Evolutionary conservation across 768 basidiomycete species (phyloP).

Genomic region (Neoboletus subvelutipes): DNA sequence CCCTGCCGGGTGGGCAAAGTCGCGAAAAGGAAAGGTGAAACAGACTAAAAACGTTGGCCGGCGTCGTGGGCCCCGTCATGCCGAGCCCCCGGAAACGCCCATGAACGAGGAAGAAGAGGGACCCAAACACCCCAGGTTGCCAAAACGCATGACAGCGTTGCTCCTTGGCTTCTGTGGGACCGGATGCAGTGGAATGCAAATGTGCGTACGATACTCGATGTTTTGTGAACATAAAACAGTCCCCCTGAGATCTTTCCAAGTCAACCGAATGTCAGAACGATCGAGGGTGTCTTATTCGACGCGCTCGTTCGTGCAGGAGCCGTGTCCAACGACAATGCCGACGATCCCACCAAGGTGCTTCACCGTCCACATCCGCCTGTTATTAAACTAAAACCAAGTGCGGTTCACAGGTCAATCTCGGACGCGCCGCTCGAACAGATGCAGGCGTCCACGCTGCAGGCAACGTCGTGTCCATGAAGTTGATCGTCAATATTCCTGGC

Average conservation of each 20-base stretch:
- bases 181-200: constrained; percentile 94
- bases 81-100: constrained; percentile 29
- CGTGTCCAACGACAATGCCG: constrained; percentile 92
- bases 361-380: neutral
- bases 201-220: constrained; percentile 52
- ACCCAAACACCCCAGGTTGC: constrained; percentile 55
- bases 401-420: constrained; percentile 66
- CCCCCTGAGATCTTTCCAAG: constrained; percentile 34
- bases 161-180: constrained; percentile 91
- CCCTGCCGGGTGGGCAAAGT: constrained; percentile 34
- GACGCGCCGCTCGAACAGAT: constrained; percentile 92
- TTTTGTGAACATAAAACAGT: too few species aligned
- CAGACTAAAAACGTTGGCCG: constrained; percentile 37
- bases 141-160: constrained; percentile 83
- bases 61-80: constrained; percentile 44
- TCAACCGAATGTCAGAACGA: constrained; percentile 71
- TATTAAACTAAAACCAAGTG: neutral
- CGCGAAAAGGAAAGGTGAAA: constrained; percentile 38
- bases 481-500: constrained; percentile 77
- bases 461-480: constrained; percentile 88
- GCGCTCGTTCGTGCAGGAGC: constrained; percentile 89
- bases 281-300: constrained; percentile 87
- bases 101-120: constrained; percentile 16
- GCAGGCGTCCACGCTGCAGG: constrained; percentile 97
- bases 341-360: constrained; percentile 81